A percentile compares a stretch with the other conserved stretches of the same genome.
Evolutionary conservation across 164 flowering plant genomes (phyloP).

Genomic region (Hamamelis virginiana): DNA sequence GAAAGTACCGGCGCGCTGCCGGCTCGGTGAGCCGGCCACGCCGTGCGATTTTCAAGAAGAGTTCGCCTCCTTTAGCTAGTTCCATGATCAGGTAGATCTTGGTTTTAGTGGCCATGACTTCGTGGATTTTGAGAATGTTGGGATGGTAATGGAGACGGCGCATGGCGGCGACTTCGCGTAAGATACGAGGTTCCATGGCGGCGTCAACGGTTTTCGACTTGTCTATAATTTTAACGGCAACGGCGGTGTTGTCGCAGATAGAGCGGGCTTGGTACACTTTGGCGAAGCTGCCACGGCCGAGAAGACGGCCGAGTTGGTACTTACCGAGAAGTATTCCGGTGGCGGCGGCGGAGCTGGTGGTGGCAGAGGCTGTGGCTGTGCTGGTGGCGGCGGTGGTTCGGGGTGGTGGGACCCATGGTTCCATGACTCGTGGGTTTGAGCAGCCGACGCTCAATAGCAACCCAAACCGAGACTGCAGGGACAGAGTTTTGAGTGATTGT

Average conservation of each 20-base stretch:
- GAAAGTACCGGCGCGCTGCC: conserved; percentile 51
- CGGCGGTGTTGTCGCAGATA: conserved; percentile 26
- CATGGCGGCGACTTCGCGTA: conserved; percentile 66
- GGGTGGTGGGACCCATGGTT: background rate
- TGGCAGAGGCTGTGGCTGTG: conserved; percentile 2
- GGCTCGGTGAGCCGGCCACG: conserved; percentile 46
- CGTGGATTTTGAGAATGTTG: conserved; percentile 61
- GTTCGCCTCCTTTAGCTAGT: conserved; percentile 68
- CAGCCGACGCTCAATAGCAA: background rate
- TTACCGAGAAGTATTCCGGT: conserved; percentile 33
- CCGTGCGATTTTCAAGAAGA: conserved; percentile 41
- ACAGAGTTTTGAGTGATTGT: background rate
- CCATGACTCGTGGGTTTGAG: background rate
- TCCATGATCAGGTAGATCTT: conserved; percentile 79
- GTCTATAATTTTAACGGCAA: conserved; percentile 67
- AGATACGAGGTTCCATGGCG: conserved; percentile 46
- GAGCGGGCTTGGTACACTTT: conserved; percentile 59
- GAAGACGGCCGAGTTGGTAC: conserved; percentile 50
- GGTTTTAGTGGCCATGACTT: conserved; percentile 71
- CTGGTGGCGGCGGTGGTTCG: background rate
- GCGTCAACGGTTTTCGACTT: conserved; percentile 33
- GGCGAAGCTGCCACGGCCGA: conserved; percentile 77
- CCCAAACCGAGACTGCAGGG: background rate
- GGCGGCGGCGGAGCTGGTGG: background rate
- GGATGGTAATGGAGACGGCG: conserved; percentile 59